Percentiles rank a stretch among this genome's conserved stretches.
Conservation (phyloP, 2,329 filamentous ascomycete species). For the Xenosphaeropsis pyriputrescens region DNA sequence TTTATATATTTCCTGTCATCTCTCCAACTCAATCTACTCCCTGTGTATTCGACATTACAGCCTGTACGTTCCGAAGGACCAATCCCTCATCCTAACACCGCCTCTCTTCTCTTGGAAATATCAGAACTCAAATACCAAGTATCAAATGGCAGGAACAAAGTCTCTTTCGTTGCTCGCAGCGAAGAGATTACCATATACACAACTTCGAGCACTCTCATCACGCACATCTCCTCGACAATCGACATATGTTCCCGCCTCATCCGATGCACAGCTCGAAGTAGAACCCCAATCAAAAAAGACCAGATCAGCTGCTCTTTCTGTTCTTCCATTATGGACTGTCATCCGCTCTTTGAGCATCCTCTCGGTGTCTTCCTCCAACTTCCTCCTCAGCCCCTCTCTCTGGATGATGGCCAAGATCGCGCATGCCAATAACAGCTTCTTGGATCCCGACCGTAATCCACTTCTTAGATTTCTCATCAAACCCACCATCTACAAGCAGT, state of each 20-base stretch:
- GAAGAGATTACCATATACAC: background rate
- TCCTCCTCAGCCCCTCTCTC: constrained; percentile 58
- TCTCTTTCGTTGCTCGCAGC: background rate
- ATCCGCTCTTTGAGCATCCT: constrained; percentile 57
- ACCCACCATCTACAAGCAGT: constrained; percentile 79
- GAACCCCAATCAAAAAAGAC: constrained; percentile 6
- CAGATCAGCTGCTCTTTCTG: constrained; percentile 34
- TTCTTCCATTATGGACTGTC: constrained; percentile 51
- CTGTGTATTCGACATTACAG: too few species aligned
- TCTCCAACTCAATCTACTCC: too few species aligned
- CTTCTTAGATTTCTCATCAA: constrained; percentile 58
- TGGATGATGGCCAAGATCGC: constrained; percentile 54
- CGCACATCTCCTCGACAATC: constrained; percentile 7
- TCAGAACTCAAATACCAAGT: too few species aligned
- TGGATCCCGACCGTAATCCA: constrained; percentile 65
- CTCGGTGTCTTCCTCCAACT: constrained; percentile 52
- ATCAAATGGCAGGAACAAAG: too few species aligned
- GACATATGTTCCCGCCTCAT: constrained; percentile 2
- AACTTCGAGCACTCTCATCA: constrained; percentile 10
- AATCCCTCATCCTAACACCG: too few species aligned
- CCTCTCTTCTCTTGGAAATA: too few species aligned
- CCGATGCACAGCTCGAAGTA: background rate
- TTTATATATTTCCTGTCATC: too few species aligned
- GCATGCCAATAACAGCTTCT: constrained; percentile 46
- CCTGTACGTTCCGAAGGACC: too few species aligned